Evolutionary conservation across 305 asterid genomes (phyloP).

Genomic region (Petunia hybrid): DNA sequence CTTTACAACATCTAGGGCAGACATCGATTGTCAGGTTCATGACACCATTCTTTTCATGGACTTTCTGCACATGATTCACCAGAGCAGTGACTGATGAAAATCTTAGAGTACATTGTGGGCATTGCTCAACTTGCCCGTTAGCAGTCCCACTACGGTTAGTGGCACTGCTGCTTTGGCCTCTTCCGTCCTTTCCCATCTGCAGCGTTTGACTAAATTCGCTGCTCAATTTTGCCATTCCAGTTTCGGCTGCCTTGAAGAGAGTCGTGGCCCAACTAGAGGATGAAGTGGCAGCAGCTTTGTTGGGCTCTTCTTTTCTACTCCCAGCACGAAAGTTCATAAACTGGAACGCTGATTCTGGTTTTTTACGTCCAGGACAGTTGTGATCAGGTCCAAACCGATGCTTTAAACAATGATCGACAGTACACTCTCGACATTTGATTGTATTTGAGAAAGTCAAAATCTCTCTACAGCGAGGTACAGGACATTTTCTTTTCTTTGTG

Average conservation of each 20-base stretch:
- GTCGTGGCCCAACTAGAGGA: constrained; percentile 72
- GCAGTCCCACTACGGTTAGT: constrained; percentile 40
- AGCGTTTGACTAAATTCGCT: constrained; percentile 60
- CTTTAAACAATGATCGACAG: constrained; percentile 78
- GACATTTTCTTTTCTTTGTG: constrained; percentile 90
- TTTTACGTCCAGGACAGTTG: constrained; percentile 84
- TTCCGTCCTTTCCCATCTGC: constrained; percentile 40
- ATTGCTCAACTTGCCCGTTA: constrained; percentile 64
- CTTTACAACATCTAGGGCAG: constrained; percentile 92
- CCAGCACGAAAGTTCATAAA: constrained; percentile 61
- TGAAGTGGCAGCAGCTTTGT: constrained; percentile 51
- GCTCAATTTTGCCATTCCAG: constrained; percentile 75
- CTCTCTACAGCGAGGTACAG: constrained; percentile 84
- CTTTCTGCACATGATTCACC: constrained; percentile 81
- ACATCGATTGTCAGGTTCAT: constrained; percentile 79
- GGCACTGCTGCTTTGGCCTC: constrained; percentile 40
- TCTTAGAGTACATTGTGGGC: constrained; percentile 78
- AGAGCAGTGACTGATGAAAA: constrained; percentile 67
- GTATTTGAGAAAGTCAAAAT: constrained; percentile 82
- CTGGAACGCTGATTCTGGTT: constrained; percentile 64
- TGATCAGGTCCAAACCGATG: constrained; percentile 95
- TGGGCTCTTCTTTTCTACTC: constrained; percentile 56
- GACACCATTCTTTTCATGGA: constrained; percentile 77
- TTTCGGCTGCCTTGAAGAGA: constrained; percentile 74
- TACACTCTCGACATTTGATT: constrained; percentile 81